A percentile compares a stretch with the other conserved stretches of the same genome.
Conservation (phyloP, 2,329 filamentous ascomycete genomes). For the Epicoccum nigrum region DNA sequence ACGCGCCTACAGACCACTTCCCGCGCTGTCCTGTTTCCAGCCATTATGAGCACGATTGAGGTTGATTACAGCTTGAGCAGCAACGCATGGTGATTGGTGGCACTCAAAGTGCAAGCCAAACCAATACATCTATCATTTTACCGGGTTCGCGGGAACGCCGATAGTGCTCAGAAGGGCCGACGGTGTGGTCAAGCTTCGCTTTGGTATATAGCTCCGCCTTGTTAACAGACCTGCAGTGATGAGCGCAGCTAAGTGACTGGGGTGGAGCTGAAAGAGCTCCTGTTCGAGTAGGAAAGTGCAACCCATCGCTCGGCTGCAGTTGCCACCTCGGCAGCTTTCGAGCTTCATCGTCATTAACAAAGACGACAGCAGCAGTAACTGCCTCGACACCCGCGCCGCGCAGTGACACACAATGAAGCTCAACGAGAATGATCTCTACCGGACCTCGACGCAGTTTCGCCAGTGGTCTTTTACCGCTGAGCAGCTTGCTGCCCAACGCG, state of each 20-base stretch:
- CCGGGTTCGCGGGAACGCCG: slow-evolving; percentile 1
- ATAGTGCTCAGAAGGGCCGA: slow-evolving; percentile 7
- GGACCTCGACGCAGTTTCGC: slow-evolving; percentile 85
- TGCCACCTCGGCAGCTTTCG: slow-evolving; percentile 16
- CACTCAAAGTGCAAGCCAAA: slow-evolving; percentile 10
- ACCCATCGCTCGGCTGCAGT: slow-evolving; percentile 23
- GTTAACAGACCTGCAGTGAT: slow-evolving; percentile 1
- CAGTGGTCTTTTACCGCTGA: slow-evolving; percentile 89
- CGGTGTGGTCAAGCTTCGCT: slow-evolving; percentile 2
- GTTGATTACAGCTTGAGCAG: slow-evolving; percentile 12
- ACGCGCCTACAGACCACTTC: not conserved
- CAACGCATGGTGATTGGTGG: slow-evolving; percentile 8
- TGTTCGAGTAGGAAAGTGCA: not conserved
- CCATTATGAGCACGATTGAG: slow-evolving; percentile 28
- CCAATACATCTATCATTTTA: not conserved
- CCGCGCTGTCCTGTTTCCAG: not conserved
- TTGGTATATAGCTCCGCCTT: not conserved
- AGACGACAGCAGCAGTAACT: slow-evolving; percentile 8
- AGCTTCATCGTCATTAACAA: slow-evolving; percentile 4
- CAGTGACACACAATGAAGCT: slow-evolving; percentile 51
- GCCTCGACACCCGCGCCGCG: slow-evolving; percentile 13
- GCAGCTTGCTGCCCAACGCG: slow-evolving; percentile 73
- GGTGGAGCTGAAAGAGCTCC: not conserved
- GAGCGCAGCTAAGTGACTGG: slow-evolving; percentile 1
- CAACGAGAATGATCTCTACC: slow-evolving; percentile 91